Conservation (phyloP, 257 asterid species). For the Cruciata laevipes region DNA sequence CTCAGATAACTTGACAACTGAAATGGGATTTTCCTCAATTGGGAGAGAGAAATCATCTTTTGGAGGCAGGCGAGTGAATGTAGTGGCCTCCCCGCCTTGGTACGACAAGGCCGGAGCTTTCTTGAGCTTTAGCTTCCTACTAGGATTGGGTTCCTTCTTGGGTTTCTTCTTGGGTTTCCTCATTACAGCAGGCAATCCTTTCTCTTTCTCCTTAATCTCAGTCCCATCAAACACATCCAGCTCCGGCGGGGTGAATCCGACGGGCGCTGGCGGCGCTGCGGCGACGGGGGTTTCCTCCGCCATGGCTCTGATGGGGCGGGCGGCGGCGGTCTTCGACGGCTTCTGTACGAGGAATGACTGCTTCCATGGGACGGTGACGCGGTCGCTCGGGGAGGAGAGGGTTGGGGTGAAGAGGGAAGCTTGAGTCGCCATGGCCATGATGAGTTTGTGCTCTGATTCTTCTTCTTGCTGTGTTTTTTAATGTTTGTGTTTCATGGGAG, state of each 20-base stretch:
- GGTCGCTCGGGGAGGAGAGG: conserved; percentile 36
- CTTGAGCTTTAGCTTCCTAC: conserved; percentile 10
- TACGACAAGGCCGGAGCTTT: conserved; percentile 7
- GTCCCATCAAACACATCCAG: conserved; percentile 50
- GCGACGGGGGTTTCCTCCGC: conserved; percentile 44
- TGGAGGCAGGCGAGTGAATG: conserved; percentile 77
- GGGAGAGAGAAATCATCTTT: conserved; percentile 52
- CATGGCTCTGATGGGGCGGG: conserved; percentile 45
- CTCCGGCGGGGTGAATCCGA: conserved; percentile 80
- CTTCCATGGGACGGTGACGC: conserved; percentile 49
- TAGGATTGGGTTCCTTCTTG: conserved; percentile 10
- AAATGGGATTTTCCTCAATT: conserved; percentile 1
- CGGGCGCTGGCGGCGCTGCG: conserved; percentile 45
- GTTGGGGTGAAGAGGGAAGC: conserved; percentile 78
- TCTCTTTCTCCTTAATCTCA: conserved; percentile 60
- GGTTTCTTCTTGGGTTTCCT: too few species aligned
- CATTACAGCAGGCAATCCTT: conserved; percentile 98
- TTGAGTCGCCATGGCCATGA: conserved; percentile 80
- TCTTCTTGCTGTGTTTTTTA: not conserved
- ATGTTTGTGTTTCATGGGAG: not conserved
- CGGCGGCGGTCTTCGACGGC: conserved; percentile 23
- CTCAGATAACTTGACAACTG: conserved; percentile 20
- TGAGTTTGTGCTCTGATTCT: not conserved
- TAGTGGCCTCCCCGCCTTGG: conserved; percentile 60
- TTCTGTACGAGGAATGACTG: conserved; percentile 40